Evolutionary conservation across 352 stramenopile genomes (phyloP).

Genomic region (Phytophthora melonis): DNA sequence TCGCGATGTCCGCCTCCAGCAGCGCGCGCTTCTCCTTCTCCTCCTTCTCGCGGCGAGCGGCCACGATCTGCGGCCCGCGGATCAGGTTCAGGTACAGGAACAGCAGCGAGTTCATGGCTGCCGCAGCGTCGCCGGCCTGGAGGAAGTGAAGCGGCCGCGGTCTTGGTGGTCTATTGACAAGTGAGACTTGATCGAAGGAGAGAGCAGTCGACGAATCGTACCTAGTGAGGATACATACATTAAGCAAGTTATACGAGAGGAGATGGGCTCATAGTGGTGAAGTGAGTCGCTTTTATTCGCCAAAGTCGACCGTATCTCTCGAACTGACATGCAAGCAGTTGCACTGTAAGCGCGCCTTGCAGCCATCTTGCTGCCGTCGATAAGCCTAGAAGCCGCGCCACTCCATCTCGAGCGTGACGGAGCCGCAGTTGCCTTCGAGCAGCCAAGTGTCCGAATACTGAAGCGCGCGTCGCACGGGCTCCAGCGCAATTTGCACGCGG

Average conservation of each 20-base stretch:
- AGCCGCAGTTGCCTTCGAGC: conserved; percentile 44
- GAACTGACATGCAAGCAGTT: conserved; percentile 2
- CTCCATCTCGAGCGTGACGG: conserved; percentile 52
- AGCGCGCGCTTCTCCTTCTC: conserved; percentile 56
- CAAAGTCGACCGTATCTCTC: conserved; percentile 24
- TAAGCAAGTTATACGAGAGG: conserved; percentile 13
- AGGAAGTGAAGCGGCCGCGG: neutral
- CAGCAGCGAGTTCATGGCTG: conserved; percentile 78
- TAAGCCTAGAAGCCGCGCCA: conserved; percentile 48
- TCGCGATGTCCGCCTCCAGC: conserved; percentile 61
- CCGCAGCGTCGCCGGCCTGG: neutral
- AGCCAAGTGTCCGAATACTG: conserved; percentile 45
- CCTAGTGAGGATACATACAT: conserved; percentile 18
- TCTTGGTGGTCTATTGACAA: conserved; percentile 35
- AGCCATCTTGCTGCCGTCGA: neutral
- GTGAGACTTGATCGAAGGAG: conserved; percentile 19
- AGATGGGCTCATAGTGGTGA: conserved; percentile 35
- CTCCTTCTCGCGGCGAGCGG: conserved; percentile 58
- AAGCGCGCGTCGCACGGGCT: conserved; percentile 44
- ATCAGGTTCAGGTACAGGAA: conserved; percentile 84
- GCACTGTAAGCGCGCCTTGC: neutral
- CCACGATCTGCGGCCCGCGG: conserved; percentile 66
- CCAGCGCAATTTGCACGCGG: conserved; percentile 46
- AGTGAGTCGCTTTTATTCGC: conserved; percentile 28
- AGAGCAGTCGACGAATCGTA: conserved; percentile 28